Evolutionary conservation across 768 basidiomycete genomes (phyloP), one percentile per base, ranked within the genome.

Genomic region (Cubamyces lactineus): DNA sequence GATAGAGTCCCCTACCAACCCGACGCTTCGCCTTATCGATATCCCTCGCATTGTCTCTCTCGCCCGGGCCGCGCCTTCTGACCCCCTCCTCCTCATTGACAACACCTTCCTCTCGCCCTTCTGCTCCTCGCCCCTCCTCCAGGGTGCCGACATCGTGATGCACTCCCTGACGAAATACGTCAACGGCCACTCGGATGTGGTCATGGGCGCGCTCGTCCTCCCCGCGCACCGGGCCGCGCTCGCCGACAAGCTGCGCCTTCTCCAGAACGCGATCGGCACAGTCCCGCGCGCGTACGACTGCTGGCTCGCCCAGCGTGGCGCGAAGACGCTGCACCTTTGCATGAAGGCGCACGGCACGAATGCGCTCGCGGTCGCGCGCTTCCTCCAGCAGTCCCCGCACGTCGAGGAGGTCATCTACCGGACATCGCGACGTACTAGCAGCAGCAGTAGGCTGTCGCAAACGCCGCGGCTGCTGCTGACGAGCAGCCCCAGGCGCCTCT

Each of bases 1-100:
- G 94, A 86, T 97, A 66, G 96, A 99, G 75, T 82, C 92, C 0
- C 96, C 95, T 0, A 98, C 96, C 2, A 98, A 98, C 77, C 96
- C 96, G 0, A 93, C 93, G 1, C 86, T 98, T 9, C 86, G 91
- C 17, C 77, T 98, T 39, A 86, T 96, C 41, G 90, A 94, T 69
- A 87, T 98, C 71, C 74, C 80, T 0, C 84, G 86, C 56, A 84
- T 98, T 65, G 81, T 85, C 24, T 70, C 80, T 11, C 76, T 96
- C 52, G 87, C 87, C 2, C 83, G 80, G 56, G 77, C 84, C 0
- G 86, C 89, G 53, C 82, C 85, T 0, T 80, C 85, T 0, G 71
- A 75, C 0, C 95, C 96, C 0, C 78, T 94, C 28, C 84, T 99
- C 13, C 84, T 96, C 49, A 90, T 98, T 46, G 96, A 98, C 80